These are phyloP conservation scores for Toxoplasma gondii DNA, from an alignment of 169 alveolate species.

Conservation along the genomic window DNA sequence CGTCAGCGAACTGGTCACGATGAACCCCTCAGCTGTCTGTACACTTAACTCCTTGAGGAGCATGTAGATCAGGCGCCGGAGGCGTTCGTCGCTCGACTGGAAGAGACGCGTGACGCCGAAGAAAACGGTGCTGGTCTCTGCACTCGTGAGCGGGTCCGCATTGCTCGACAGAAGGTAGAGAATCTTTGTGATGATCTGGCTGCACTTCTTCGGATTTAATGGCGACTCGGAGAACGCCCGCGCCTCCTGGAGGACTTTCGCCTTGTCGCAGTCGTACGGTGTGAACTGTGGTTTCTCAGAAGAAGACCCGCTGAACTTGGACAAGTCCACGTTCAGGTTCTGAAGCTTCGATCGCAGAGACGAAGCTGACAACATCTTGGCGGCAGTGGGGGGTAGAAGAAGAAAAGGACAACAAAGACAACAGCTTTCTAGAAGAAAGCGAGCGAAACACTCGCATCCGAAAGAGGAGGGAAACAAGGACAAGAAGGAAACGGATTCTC, in stretches of 20 bases:
- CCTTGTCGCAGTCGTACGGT: constrained; percentile 58
- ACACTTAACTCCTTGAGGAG: constrained; percentile 92
- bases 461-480: neutral
- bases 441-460: neutral
- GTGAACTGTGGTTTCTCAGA: constrained; percentile 9
- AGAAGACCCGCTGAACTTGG: neutral
- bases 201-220: constrained; percentile 54
- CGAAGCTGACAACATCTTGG: constrained; percentile 62
- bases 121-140: constrained; percentile 92
- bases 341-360: constrained; percentile 65
- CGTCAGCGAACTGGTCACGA: constrained; percentile 94
- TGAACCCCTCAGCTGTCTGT: constrained; percentile 92
- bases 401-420: neutral
- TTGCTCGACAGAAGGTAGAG: constrained; percentile 56
- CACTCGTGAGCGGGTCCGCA: constrained; percentile 86
- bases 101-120: constrained; percentile 95
- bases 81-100: constrained; percentile 89
- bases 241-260: constrained; percentile 66
- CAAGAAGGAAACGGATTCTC: neutral
- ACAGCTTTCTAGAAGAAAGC: neutral
- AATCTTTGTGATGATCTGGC: constrained; percentile 59
- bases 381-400: neutral
- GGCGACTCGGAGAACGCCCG: constrained; percentile 70
- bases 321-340: constrained; percentile 55
- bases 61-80: constrained; percentile 92